Evolutionary conservation across 78 protist species (phyloP), one percentile per base, ranked within the genome.

Genomic region (Planoprotostelium fungivorum): DNA sequence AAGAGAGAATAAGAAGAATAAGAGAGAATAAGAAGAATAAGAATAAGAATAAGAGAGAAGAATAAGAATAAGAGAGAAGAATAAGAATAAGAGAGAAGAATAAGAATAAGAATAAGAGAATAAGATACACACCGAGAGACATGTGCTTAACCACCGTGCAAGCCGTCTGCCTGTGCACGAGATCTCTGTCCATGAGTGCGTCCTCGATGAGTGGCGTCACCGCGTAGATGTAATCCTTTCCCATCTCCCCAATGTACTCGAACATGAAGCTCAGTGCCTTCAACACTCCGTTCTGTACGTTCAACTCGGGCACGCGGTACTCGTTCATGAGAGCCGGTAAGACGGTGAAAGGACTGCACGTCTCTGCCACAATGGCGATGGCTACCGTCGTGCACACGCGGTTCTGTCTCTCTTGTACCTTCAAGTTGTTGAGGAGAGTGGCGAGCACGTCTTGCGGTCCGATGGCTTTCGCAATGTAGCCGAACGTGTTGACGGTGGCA

Each of bases 371-470:
- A 93, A 99, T 97, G 84, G 99, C 99, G 37, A 99, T 98, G 84
- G 99, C 99, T 29, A 99, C 97, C 0, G 99, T 98, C 34, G 99
- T 98, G 97, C 99, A 98, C 87, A 99, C 99, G 25, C 99, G 95
- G 38, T 96, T 93, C 89, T 96, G 98, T 5, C 99, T 94, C 84
- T 99, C 99, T 84, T 98, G 99, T 63, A 98, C 99, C 91, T 95
- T 95, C 86, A 99, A 97, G 91, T 99, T 99, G 89, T 98, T 97
- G 31, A 99, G 94, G 38, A 99, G 97, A 28, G 99, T 97, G 1
- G 96, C 94, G n/a, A 99, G 94, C 51, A 99, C 99, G 38, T 98
- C 99, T 39, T 95, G 98, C 0, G 99, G 99, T 16, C 99, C 99
- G 37, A 99, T 95, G 25, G 99, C 99, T 73, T 94, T 94, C 28